Percentiles rank a stretch among this genome's conserved stretches.
Evolutionary conservation across 2,329 filamentous ascomycete genomes (phyloP).

Genomic region (Drechslerella coelobrocha): DNA sequence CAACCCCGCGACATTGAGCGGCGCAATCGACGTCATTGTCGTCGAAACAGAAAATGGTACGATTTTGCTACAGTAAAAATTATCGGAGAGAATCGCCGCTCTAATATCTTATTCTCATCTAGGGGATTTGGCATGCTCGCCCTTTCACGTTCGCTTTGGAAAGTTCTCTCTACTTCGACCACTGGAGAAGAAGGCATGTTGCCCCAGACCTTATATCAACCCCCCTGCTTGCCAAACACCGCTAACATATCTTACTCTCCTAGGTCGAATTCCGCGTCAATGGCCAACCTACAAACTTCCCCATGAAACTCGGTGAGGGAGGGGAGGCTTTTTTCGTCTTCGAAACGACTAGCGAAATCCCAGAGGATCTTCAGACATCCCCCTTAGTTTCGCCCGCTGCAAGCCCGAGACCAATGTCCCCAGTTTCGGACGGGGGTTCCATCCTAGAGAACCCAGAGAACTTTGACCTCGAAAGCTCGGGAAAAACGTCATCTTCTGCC

Average conservation of each 20-base stretch:
- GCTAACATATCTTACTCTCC: slow-evolving; percentile 25
- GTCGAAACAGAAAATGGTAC: slow-evolving; percentile 93
- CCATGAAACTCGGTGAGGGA: slow-evolving; percentile 97
- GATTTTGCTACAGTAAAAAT: neutral
- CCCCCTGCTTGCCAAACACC: neutral
- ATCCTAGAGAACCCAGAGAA: slow-evolving; percentile 62
- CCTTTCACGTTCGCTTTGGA: slow-evolving; percentile 97
- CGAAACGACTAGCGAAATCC: slow-evolving; percentile 88
- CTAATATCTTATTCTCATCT: slow-evolving; percentile 18
- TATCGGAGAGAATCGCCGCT: neutral
- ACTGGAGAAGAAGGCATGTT: slow-evolving; percentile 82
- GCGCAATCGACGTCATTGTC: slow-evolving; percentile 98
- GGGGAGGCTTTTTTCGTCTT: slow-evolving; percentile 99
- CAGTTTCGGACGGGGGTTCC: slow-evolving; percentile 54
- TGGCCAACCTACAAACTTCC: slow-evolving; percentile 85
- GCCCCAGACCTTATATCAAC: slow-evolving; percentile 2
- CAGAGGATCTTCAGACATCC: slow-evolving; percentile 91
- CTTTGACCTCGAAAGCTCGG: slow-evolving; percentile 59
- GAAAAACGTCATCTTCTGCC: slow-evolving; percentile 52
- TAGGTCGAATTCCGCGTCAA: slow-evolving; percentile 94
- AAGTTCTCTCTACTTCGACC: slow-evolving; percentile 96
- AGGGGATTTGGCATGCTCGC: slow-evolving; percentile 82
- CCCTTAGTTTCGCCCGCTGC: slow-evolving; percentile 87
- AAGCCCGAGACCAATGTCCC: slow-evolving; percentile 67
- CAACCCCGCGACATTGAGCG: slow-evolving; percentile 95